These are phyloP conservation scores for Taphrina deformans DNA, from an alignment of 1,139 yeast species.

Conservation along the genomic window DNA sequence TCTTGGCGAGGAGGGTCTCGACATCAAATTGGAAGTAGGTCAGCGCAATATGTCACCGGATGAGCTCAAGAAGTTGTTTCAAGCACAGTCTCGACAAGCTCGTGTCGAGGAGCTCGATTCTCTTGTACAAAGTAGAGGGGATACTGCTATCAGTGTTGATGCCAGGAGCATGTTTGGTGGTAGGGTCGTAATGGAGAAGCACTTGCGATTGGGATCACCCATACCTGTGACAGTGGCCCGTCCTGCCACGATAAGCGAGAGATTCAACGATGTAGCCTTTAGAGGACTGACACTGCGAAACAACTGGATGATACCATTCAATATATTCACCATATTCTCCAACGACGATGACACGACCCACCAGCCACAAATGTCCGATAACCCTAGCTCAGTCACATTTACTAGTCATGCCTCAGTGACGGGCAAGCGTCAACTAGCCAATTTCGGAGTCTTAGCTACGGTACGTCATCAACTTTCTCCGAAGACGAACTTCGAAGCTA, in stretches of 20 bases:
- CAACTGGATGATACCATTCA: conserved; percentile 29
- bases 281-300: conserved; percentile 26
- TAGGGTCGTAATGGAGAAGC: conserved; percentile 21
- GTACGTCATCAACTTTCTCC: conserved; percentile 27
- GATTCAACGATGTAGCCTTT: conserved; percentile 12
- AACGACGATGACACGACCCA: conserved; percentile 2
- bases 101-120: conserved; percentile 31
- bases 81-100: conserved; percentile 23
- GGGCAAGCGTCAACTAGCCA: conserved; percentile 23
- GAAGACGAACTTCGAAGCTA: conserved; percentile 27
- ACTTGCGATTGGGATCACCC: conserved; percentile 8
- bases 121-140: conserved; percentile 31
- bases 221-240: conserved; percentile 22
- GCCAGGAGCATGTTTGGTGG: conserved; percentile 28
- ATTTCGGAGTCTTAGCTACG: conserved; percentile 29
- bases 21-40: conserved; percentile 40
- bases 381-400: conserved; percentile 19
- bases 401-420: conserved; percentile 28
- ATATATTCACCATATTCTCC: conserved; percentile 3
- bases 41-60: conserved; percentile 32
- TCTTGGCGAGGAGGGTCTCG: conserved; percentile 51
- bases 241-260: conserved; percentile 23
- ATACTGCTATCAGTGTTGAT: conserved; percentile 11
- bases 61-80: conserved; percentile 16
- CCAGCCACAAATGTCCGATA: neutral